These are phyloP conservation scores for Ophiocordyceps camponoti-leonardi DNA, from an alignment of 2,329 filamentous ascomycete genomes.

Conservation along the genomic window DNA sequence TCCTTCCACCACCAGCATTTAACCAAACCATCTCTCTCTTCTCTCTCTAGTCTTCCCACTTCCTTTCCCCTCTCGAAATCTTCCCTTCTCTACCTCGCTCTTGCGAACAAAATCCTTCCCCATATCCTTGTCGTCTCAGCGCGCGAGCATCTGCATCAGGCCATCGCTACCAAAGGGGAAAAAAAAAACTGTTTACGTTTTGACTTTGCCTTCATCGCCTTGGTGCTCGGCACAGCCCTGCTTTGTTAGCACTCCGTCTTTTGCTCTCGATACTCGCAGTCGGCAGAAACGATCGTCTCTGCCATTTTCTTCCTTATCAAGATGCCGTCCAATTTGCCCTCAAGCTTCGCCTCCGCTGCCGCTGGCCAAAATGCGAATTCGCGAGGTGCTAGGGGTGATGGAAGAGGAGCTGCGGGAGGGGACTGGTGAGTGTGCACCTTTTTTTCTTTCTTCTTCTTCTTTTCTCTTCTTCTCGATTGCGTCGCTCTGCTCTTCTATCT, in stretches of 20 bases:
- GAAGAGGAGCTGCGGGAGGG: conserved; percentile 38
- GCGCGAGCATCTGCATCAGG: conserved; percentile 3
- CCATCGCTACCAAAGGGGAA: background rate
- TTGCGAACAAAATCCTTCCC: conserved; percentile 1
- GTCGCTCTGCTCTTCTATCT: background rate
- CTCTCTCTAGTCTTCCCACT: background rate
- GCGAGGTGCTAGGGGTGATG: conserved; percentile 40
- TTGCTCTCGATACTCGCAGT: background rate
- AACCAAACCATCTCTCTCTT: background rate
- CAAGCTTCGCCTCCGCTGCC: conserved; percentile 71
- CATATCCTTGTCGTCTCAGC: conserved; percentile 1
- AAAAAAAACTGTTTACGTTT: background rate
- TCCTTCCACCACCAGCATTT: conserved; percentile 2
- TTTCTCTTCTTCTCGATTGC: conserved; percentile 5
- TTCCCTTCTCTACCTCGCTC: background rate
- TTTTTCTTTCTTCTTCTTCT: conserved; percentile 2
- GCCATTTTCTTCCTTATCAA: conserved; percentile 2
- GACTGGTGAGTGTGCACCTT: conserved; percentile 46
- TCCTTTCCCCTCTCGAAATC: too few species aligned
- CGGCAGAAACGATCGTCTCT: background rate
- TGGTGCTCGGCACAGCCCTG: background rate
- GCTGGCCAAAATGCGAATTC: conserved; percentile 53
- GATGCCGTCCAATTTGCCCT: conserved; percentile 62
- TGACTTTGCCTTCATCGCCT: background rate
- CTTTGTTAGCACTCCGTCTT: background rate